Evolutionary conservation across 192 early-diverging fungal species (phyloP).

Genomic region (Backusella westeae): DNA sequence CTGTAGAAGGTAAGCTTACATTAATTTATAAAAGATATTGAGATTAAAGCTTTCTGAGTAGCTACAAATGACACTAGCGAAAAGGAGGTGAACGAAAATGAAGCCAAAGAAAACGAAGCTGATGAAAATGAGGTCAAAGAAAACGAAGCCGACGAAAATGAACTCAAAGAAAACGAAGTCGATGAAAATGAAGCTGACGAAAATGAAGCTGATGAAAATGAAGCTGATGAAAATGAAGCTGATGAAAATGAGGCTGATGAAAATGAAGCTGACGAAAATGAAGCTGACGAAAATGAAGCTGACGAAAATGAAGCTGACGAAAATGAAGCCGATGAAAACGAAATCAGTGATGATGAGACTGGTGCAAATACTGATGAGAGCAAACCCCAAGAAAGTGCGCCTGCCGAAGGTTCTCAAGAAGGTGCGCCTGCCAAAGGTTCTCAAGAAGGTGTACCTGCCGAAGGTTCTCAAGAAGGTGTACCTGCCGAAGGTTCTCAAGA

Average conservation of each 20-base stretch:
- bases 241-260: neutral
- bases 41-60: neutral
- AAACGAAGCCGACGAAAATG: neutral
- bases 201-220: neutral
- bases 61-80: neutral
- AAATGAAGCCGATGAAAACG: neutral
- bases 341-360: slow-evolving; percentile 15
- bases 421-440: neutral
- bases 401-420: no score
- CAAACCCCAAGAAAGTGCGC: neutral
- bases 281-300: neutral
- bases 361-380: neutral
- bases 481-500: no score
- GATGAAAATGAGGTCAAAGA: neutral
- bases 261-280: neutral
- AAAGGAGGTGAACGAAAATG: neutral
- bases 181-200: neutral
- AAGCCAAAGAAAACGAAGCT: neutral
- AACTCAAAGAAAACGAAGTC: neutral
- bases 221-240: neutral
- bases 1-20: neutral
- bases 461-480: neutral
- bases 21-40: neutral
- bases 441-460: neutral
- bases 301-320: neutral